phyloP scores from a whole-genome alignment of 1,139 yeast species.

The Geotrichum citri-aurantii region DNA sequence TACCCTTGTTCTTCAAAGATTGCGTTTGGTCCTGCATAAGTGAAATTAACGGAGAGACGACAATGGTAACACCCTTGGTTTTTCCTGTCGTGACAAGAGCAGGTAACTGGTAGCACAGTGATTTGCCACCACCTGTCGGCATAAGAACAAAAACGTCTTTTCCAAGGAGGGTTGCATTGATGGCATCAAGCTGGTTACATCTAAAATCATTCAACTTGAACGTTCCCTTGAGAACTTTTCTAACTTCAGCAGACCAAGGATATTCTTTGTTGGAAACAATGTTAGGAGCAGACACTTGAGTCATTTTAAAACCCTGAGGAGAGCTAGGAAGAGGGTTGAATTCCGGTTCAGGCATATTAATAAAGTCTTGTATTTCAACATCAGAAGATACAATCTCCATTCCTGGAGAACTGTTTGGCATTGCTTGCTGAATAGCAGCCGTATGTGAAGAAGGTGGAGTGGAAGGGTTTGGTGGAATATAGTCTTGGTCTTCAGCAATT shows the following conservation, averaged over 20 bases:
- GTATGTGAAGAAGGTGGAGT: neutral
- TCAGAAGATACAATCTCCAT: slow-evolving; percentile 12
- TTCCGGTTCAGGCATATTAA: neutral
- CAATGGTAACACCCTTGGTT: slow-evolving; percentile 85
- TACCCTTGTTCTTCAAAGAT: slow-evolving; percentile 59
- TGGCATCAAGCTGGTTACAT: slow-evolving; percentile 80
- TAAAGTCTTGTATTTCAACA: neutral
- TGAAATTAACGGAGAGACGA: slow-evolving; percentile 89
- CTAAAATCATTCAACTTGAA: slow-evolving; percentile 70
- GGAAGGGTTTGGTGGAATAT: neutral
- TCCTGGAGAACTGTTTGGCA: slow-evolving; percentile 5
- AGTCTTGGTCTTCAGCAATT: neutral
- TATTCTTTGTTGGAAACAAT: slow-evolving; percentile 21
- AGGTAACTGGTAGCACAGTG: slow-evolving; percentile 92
- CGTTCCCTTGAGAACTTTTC: slow-evolving; percentile 48
- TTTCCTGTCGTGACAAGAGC: slow-evolving; percentile 69
- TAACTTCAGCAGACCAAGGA: slow-evolving; percentile 66
- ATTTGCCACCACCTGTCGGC: slow-evolving; percentile 99
- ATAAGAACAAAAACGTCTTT: slow-evolving; percentile 88
- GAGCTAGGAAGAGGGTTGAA: slow-evolving; percentile 12
- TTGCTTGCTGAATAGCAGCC: neutral
- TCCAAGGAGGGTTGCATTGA: slow-evolving; percentile 76
- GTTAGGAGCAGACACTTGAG: neutral
- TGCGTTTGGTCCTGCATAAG: slow-evolving; percentile 97
- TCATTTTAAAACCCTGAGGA: slow-evolving; percentile 14